These are phyloP conservation scores for Mariannaea sp. DNA, from an alignment of 2,329 filamentous ascomycete species.

Conservation along the genomic window DNA sequence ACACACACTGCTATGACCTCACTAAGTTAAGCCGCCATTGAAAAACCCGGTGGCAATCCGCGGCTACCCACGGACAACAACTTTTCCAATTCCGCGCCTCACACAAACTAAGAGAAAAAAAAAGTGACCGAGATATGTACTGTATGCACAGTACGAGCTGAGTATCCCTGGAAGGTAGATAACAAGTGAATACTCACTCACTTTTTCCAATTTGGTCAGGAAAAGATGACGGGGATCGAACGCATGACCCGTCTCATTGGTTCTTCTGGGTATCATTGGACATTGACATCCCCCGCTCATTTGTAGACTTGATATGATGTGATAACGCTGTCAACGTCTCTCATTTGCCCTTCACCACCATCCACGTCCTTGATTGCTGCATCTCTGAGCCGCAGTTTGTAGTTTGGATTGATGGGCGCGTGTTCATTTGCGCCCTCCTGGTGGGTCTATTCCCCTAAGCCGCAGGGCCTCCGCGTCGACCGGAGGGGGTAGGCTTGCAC, in stretches of 20 bases:
- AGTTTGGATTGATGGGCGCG: background rate
- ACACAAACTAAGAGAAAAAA: background rate
- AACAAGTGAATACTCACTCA: background rate
- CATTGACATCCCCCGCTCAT: background rate
- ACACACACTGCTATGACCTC: background rate
- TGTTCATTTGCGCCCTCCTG: conserved; percentile 9
- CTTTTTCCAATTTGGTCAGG: too few relatives aligned
- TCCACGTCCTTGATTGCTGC: background rate
- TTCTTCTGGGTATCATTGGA: background rate
- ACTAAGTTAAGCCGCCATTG: conserved; percentile 12
- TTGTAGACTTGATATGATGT: background rate
- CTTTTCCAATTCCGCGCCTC: background rate
- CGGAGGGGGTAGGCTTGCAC: background rate
- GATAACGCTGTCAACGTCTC: background rate
- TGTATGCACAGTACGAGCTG: background rate
- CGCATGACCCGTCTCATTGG: background rate
- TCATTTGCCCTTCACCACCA: background rate
- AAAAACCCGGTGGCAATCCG: conserved; percentile 33
- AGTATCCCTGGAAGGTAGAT: background rate
- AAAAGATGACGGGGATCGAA: background rate
- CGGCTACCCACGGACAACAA: conserved; percentile 30
- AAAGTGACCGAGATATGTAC: background rate
- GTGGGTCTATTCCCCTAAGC: conserved; percentile 14
- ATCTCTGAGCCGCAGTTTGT: background rate
- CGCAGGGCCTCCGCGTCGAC: conserved; percentile 21